Percentiles rank a stretch among this genome's conserved stretches.
These are phyloP conservation scores for Stachybotrys echinatus DNA, from an alignment of 2,329 filamentous ascomycete species.

Conservation along the genomic window DNA sequence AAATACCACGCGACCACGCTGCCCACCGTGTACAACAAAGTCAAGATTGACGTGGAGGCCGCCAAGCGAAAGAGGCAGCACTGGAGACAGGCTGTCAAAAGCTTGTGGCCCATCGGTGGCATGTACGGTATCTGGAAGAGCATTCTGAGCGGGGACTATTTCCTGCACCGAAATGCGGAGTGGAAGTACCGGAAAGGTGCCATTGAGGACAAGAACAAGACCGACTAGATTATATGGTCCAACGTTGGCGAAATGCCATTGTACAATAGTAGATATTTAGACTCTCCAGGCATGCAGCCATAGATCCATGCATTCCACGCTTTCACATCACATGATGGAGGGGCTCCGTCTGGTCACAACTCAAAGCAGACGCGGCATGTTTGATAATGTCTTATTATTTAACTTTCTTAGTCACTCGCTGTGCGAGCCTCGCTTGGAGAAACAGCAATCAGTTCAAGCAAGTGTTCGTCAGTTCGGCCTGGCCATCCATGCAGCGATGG, in stretches of 20 bases:
- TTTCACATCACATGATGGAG: no score
- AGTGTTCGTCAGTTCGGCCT: background rate
- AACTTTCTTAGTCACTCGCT: background rate
- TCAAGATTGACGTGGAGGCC: constrained; percentile 48
- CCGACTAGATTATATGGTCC: background rate
- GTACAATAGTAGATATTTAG: background rate
- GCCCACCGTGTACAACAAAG: constrained; percentile 68
- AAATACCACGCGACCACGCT: constrained; percentile 59
- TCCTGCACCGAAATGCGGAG: constrained; percentile 44
- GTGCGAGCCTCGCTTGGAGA: background rate
- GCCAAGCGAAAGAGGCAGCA: constrained; percentile 30
- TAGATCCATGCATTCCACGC: no score
- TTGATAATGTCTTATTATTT: background rate
- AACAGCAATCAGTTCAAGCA: background rate
- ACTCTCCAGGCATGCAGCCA: no score
- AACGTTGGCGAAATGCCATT: background rate
- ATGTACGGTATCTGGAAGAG: constrained; percentile 55
- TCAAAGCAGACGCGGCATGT: background rate
- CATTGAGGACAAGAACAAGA: background rate
- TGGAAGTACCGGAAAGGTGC: constrained; percentile 48
- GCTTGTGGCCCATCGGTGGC: constrained; percentile 50
- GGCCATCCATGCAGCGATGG: background rate
- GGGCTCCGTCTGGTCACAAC: no score
- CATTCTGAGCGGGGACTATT: constrained; percentile 52
- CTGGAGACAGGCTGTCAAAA: constrained; percentile 38